Conservation (phyloP, 73 alveolate species). For the Paramecium octaurelia region DNA sequence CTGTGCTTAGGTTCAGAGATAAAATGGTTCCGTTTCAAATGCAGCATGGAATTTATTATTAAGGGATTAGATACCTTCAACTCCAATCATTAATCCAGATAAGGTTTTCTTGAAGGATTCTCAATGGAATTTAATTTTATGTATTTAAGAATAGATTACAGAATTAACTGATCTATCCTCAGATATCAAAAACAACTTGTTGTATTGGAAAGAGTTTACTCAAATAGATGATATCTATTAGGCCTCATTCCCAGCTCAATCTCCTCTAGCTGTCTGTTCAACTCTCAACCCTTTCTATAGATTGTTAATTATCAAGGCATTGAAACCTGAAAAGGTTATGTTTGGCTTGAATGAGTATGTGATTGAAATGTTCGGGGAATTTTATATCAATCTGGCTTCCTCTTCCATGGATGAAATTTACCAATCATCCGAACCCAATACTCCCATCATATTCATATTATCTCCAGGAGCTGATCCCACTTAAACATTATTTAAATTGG, state of each 20-base stretch:
- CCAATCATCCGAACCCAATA: constrained; percentile 88
- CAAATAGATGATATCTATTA: constrained; percentile 36
- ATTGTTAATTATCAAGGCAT: constrained; percentile 85
- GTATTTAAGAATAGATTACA: neutral
- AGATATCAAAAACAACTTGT: constrained; percentile 40
- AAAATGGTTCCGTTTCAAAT: constrained; percentile 67
- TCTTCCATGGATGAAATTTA: constrained; percentile 93
- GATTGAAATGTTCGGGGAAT: constrained; percentile 75
- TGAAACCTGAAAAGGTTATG: constrained; percentile 90
- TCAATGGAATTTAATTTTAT: constrained; percentile 36
- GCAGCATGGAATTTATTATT: constrained; percentile 76
- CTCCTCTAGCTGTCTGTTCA: constrained; percentile 84
- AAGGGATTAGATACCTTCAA: constrained; percentile 60
- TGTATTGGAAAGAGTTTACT: constrained; percentile 24
- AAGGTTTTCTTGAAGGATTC: constrained; percentile 1
- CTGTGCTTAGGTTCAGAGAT: constrained; percentile 81
- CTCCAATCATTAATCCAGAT: constrained; percentile 48
- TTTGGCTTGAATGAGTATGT: constrained; percentile 57
- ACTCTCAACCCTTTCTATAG: constrained; percentile 77
- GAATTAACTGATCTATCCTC: constrained; percentile 33
- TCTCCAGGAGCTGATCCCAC: constrained; percentile 99
- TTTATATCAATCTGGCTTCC: constrained; percentile 85
- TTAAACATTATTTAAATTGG: constrained; percentile 74
- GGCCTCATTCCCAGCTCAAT: constrained; percentile 21
- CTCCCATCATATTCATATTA: constrained; percentile 93